Conservation (phyloP, 192 early-diverging fungal genomes). For the Pecoramyces ruminantium region DNA sequence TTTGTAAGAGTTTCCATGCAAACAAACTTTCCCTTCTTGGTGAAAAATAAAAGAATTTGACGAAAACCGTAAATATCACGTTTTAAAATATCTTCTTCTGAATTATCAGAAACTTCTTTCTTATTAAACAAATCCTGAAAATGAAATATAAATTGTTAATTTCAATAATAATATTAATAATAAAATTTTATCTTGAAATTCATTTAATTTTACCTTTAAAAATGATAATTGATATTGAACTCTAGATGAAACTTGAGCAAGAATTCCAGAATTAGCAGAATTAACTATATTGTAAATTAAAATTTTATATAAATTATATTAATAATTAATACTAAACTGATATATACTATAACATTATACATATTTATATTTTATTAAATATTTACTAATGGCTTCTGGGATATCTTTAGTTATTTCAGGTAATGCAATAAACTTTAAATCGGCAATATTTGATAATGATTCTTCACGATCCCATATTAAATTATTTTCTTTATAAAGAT, state of each 20-base stretch:
- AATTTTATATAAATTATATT: too few species aligned
- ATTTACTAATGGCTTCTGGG: background rate
- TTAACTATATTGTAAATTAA: background rate
- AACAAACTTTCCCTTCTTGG: conserved; percentile 60
- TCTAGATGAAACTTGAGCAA: background rate
- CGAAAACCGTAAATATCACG: conserved; percentile 65
- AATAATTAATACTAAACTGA: too few species aligned
- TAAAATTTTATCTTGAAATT: too few species aligned
- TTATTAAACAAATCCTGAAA: too few species aligned
- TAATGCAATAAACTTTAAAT: conserved; percentile 65
- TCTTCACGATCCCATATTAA: conserved; percentile 77
- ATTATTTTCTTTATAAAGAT: conserved; percentile 6
- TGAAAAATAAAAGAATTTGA: conserved; percentile 70
- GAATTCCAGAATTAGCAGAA: background rate
- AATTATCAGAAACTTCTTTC: too few species aligned
- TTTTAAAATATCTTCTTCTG: conserved; percentile 11
- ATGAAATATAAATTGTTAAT: too few species aligned
- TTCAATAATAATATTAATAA: too few species aligned
- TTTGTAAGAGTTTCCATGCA: conserved; percentile 70
- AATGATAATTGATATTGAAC: background rate
- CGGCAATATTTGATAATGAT: conserved; percentile 47
- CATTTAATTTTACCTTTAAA: background rate
- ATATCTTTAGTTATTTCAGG: conserved; percentile 31
- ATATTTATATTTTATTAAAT: too few species aligned
- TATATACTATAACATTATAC: too few species aligned